Percentiles rank a stretch among this genome's conserved stretches.
Conservation (phyloP, 2,329 filamentous ascomycete species). For the Cladosporium halotolerans region DNA sequence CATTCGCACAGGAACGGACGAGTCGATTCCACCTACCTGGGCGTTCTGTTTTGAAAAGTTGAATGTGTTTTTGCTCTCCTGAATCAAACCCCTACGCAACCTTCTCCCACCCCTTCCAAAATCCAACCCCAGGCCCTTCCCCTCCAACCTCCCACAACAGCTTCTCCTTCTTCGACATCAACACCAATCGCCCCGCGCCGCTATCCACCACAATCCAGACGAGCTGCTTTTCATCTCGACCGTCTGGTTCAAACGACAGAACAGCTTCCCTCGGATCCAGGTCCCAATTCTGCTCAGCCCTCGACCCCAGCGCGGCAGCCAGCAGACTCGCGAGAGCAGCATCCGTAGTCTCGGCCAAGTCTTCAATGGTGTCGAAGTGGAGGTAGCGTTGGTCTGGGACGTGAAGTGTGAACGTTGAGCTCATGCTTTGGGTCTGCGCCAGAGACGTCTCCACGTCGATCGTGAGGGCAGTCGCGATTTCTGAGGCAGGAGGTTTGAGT, state of each 20-base stretch:
- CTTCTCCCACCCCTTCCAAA: slow-evolving; percentile 13
- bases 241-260: slow-evolving; percentile 7
- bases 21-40: too few relatives aligned
- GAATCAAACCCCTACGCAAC: not conserved
- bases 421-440: slow-evolving; percentile 18
- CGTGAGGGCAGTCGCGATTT: not conserved
- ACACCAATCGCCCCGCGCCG: slow-evolving; percentile 1
- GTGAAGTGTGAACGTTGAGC: slow-evolving; percentile 18
- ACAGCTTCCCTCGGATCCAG: slow-evolving; percentile 19
- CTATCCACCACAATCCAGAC: slow-evolving; percentile 15
- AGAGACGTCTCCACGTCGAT: slow-evolving; percentile 24
- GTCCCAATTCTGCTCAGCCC: slow-evolving; percentile 17
- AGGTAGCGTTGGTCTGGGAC: not conserved
- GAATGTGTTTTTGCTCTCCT: too few relatives aligned
- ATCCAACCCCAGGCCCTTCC: not conserved
- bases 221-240: not conserved
- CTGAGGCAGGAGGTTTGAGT: not conserved
- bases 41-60: too few relatives aligned
- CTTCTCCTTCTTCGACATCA: slow-evolving; percentile 12
- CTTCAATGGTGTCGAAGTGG: slow-evolving; percentile 12
- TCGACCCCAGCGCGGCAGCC: slow-evolving; percentile 9
- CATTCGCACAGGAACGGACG: too few relatives aligned
- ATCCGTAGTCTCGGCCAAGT: slow-evolving; percentile 12
- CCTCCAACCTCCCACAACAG: slow-evolving; percentile 10
- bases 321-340: slow-evolving; percentile 13